A percentile compares a stretch with the other conserved stretches of the same genome.
phyloP scores from a whole-genome alignment of 2,329 filamentous ascomycete species.

The Fusarium guadeloupense region DNA sequence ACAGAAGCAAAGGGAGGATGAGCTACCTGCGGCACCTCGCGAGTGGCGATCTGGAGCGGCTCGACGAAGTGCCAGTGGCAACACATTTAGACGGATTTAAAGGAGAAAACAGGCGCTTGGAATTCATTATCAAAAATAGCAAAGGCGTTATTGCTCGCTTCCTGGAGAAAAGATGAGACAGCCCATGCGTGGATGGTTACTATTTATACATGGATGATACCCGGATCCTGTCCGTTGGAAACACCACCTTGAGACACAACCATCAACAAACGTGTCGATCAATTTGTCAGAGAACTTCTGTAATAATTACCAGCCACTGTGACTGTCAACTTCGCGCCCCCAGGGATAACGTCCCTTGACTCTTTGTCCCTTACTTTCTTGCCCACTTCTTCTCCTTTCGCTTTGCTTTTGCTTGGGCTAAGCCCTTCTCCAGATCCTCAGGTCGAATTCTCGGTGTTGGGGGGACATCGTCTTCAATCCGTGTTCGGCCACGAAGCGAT shows the following conservation, averaged over 20 bases:
- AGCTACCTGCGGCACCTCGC: constrained; percentile 40
- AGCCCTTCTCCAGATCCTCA: constrained; percentile 69
- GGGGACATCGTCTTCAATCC: constrained; percentile 63
- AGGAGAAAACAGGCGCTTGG: constrained; percentile 35
- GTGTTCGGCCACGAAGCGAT: constrained; percentile 52
- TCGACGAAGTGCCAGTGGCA: constrained; percentile 78
- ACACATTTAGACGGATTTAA: constrained; percentile 76
- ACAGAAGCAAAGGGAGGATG: constrained; percentile 51
- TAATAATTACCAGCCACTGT: background rate
- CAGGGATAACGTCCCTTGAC: background rate
- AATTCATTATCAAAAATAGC: constrained; percentile 36
- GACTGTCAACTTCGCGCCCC: background rate
- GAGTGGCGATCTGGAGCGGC: constrained; percentile 50
- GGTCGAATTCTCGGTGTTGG: constrained; percentile 65
- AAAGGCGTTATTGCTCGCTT: constrained; percentile 40
- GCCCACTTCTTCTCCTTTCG: constrained; percentile 44
- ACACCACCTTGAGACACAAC: constrained; percentile 20
- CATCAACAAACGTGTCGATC: background rate
- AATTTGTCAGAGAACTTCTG: constrained; percentile 3
- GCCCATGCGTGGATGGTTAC: constrained; percentile 38
- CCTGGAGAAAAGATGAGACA: constrained; percentile 38
- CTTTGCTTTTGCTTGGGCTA: constrained; percentile 51
- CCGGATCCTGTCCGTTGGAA: constrained; percentile 44
- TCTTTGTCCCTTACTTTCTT: constrained; percentile 19
- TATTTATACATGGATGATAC: constrained; percentile 45